A percentile compares a stretch with the other conserved stretches of the same genome.
Conservation (phyloP, 495 filamentous ascomycete species). For the Aspergillus steynii region DNA sequence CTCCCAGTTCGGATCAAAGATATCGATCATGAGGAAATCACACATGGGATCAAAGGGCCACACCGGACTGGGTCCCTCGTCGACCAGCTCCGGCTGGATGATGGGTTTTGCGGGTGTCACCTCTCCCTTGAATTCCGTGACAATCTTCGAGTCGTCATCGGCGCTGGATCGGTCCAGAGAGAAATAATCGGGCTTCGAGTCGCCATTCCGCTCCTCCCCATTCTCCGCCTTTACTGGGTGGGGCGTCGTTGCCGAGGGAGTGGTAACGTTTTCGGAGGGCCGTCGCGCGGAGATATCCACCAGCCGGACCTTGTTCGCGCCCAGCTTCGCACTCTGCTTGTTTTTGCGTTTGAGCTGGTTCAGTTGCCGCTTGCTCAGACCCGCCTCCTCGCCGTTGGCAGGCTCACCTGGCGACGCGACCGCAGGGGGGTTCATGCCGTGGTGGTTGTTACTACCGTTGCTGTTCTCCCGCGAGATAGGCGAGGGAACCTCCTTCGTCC, state of each 20-base stretch:
- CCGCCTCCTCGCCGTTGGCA: slow-evolving; percentile 61
- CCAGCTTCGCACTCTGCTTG: slow-evolving; percentile 79
- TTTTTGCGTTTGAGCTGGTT: slow-evolving; percentile 92
- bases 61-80: slow-evolving; percentile 66
- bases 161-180: slow-evolving; percentile 73
- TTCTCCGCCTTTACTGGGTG: slow-evolving; percentile 67
- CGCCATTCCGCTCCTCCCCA: slow-evolving; percentile 52
- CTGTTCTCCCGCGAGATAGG: slow-evolving; percentile 10
- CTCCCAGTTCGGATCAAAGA: slow-evolving; percentile 95
- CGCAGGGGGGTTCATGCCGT: slow-evolving; percentile 38
- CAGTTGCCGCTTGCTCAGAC: slow-evolving; percentile 84
- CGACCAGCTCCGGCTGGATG: slow-evolving; percentile 66
- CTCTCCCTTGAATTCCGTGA: slow-evolving; percentile 93
- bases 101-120: slow-evolving; percentile 58
- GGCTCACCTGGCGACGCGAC: slow-evolving; percentile 53
- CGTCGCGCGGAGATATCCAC: slow-evolving; percentile 77
- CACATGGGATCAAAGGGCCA: slow-evolving; percentile 95
- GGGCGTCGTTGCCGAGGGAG: slow-evolving; percentile 63
- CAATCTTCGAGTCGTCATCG: slow-evolving; percentile 87
- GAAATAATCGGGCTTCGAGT: slow-evolving; percentile 72
- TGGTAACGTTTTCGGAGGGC: slow-evolving; percentile 64
- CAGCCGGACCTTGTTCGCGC: slow-evolving; percentile 85
- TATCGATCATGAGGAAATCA: slow-evolving; percentile 86
- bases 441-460: slow-evolving; percentile 43
- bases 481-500: slow-evolving; percentile 46